phyloP scores from a whole-genome alignment of 176 grass and related monocot genomes.

The Coix lacrymajobi region DNA sequence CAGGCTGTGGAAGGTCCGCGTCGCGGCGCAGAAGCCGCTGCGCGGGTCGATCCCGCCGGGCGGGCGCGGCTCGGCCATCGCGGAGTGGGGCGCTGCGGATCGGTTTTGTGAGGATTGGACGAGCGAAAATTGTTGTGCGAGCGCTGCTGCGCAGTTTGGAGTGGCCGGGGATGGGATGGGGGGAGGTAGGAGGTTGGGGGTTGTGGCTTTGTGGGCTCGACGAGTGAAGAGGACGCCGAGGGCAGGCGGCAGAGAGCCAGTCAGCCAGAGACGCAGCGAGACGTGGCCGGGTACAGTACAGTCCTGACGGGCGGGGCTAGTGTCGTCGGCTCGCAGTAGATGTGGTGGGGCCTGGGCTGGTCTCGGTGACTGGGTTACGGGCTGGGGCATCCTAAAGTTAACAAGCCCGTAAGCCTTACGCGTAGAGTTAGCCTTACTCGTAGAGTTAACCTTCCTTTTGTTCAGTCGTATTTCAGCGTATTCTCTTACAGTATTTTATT shows the following conservation, averaged over 20 bases:
- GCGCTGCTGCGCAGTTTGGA: neutral
- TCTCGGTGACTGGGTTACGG: no score
- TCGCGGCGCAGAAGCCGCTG: constrained; percentile 52
- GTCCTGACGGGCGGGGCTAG: neutral
- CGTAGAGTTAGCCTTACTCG: no score
- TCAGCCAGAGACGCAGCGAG: neutral
- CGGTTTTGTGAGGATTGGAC: neutral
- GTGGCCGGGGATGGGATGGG: no score
- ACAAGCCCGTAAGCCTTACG: no score
- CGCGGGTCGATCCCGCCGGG: constrained; percentile 23
- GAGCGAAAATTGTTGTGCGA: no score
- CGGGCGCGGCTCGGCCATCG: constrained; percentile 6
- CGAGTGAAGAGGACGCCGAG: no score
- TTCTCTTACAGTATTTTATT: no score
- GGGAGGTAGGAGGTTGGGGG: neutral
- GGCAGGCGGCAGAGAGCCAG: neutral
- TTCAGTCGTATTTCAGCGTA: no score
- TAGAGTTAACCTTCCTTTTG: no score
- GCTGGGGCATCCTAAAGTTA: no score
- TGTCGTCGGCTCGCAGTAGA: neutral
- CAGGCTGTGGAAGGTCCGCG: constrained; percentile 60
- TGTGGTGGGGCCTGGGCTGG: neutral
- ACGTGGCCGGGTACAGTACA: neutral
- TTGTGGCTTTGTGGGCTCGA: neutral
- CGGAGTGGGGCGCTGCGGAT: neutral